Evolutionary conservation across 176 grass and related monocot genomes (phyloP).

Genomic region (Phragmites australis): DNA sequence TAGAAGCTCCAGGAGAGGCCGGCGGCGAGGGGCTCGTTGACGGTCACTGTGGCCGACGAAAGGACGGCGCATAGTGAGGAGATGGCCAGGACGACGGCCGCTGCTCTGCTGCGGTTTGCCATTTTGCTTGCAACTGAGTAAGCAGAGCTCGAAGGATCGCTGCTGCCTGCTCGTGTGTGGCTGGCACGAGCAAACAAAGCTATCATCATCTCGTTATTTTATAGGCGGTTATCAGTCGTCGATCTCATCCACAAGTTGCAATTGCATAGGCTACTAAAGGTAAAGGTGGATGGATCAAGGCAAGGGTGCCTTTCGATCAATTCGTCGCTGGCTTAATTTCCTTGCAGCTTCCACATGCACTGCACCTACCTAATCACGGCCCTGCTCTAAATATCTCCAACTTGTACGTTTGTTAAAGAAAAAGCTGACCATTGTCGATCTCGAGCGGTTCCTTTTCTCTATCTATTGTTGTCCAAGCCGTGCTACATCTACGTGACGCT

Average conservation of each 20-base stretch:
- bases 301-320: too few species aligned
- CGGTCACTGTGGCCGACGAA: not conserved
- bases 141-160: not conserved
- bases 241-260: not conserved
- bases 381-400: too few species aligned
- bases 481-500: too few species aligned
- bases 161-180: conserved; percentile 6
- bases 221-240: not conserved
- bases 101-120: not conserved
- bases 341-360: too few species aligned
- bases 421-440: too few species aligned
- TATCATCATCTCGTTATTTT: not conserved
- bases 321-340: too few species aligned
- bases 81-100: not conserved
- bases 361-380: too few species aligned
- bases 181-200: not conserved
- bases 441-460: too few species aligned
- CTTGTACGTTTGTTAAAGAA: too few species aligned
- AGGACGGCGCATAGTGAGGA: not conserved
- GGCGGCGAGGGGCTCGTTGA: not conserved
- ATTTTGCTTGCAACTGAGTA: not conserved
- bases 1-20: conserved; percentile 48
- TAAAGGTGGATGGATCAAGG: too few species aligned
- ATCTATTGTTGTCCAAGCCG: too few species aligned
- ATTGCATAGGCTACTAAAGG: too few species aligned